Conservation (phyloP, 2,329 filamentous ascomycete species). For the Apiospora koreana region DNA sequence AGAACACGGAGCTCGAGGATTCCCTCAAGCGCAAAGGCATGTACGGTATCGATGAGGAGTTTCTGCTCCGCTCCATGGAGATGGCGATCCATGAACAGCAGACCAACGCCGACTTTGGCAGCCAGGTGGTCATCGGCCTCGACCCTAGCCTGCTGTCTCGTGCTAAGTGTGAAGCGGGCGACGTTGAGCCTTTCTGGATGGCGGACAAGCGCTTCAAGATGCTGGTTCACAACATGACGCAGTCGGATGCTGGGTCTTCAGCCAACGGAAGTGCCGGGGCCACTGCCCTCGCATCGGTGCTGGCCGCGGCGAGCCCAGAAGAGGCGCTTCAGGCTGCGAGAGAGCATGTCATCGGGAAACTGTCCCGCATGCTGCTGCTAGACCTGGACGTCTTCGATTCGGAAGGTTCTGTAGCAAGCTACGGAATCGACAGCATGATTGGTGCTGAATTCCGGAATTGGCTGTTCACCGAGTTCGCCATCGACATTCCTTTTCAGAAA, state of each 20-base stretch:
- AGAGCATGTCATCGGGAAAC: slow-evolving; percentile 21
- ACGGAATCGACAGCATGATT: slow-evolving; percentile 40
- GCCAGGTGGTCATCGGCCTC: slow-evolving; percentile 18
- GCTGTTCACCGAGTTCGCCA: slow-evolving; percentile 36
- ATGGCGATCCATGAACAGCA: slow-evolving; percentile 24
- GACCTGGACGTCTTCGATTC: slow-evolving; percentile 22
- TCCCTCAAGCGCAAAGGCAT: slow-evolving; percentile 27
- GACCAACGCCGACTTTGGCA: background rate
- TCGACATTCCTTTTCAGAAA: slow-evolving; percentile 41
- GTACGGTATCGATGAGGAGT: slow-evolving; percentile 32
- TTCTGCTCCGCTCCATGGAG: slow-evolving; percentile 28
- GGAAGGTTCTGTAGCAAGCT: slow-evolving; percentile 29
- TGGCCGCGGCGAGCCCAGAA: background rate
- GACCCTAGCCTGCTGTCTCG: slow-evolving; percentile 8
- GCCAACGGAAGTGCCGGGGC: background rate
- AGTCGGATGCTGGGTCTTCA: background rate
- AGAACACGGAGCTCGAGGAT: slow-evolving; percentile 24
- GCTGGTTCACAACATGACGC: background rate
- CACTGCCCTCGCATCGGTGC: background rate
- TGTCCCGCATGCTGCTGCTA: slow-evolving; percentile 27
- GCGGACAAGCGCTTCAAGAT: background rate
- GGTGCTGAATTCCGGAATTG: slow-evolving; percentile 37
- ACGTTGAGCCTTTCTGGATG: slow-evolving; percentile 1
- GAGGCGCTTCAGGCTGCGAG: background rate
- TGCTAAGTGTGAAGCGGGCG: slow-evolving; percentile 8